A percentile compares a stretch with the other conserved stretches of the same genome.
These are phyloP conservation scores for Aspergillus sclerotiicarbonarius DNA, from an alignment of 495 filamentous ascomycete genomes.

Conservation along the genomic window DNA sequence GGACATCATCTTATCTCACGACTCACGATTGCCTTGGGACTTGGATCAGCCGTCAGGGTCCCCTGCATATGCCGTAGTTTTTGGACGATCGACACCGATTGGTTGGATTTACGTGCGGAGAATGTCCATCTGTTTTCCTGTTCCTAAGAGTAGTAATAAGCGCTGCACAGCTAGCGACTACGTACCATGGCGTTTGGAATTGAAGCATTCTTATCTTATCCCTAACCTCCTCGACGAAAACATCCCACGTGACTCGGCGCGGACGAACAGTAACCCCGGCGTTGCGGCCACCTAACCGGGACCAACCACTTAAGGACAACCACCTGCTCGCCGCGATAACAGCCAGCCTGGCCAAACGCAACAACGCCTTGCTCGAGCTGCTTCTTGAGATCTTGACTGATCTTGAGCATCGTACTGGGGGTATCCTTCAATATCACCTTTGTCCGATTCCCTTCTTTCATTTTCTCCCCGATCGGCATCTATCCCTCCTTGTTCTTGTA, in stretches of 20 bases:
- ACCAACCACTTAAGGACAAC: not conserved
- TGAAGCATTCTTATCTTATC: not conserved
- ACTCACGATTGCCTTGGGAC: not conserved
- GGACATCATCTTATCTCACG: not conserved
- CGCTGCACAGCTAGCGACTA: not conserved
- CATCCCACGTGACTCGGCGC: slow-evolving; percentile 15
- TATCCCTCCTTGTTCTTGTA: not conserved
- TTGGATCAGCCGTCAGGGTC: not conserved
- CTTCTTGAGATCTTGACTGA: slow-evolving; percentile 20
- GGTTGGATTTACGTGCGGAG: not conserved
- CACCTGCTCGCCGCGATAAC: not conserved
- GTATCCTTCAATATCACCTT: not conserved
- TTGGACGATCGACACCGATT: not conserved
- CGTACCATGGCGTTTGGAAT: not conserved
- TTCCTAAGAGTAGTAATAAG: not conserved
- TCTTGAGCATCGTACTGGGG: slow-evolving; percentile 9
- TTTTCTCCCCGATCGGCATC: not conserved
- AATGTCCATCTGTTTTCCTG: not conserved
- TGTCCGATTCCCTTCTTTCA: not conserved
- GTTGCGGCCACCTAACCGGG: slow-evolving; percentile 19
- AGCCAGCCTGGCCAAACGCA: not conserved
- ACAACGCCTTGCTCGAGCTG: not conserved
- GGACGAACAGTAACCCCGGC: slow-evolving; percentile 13
- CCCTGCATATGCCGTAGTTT: not conserved
- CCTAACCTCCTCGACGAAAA: no score